These are phyloP conservation scores for Arabis hirsuta DNA, from an alignment of 345 rosid genomes.

Conservation along the genomic window DNA sequence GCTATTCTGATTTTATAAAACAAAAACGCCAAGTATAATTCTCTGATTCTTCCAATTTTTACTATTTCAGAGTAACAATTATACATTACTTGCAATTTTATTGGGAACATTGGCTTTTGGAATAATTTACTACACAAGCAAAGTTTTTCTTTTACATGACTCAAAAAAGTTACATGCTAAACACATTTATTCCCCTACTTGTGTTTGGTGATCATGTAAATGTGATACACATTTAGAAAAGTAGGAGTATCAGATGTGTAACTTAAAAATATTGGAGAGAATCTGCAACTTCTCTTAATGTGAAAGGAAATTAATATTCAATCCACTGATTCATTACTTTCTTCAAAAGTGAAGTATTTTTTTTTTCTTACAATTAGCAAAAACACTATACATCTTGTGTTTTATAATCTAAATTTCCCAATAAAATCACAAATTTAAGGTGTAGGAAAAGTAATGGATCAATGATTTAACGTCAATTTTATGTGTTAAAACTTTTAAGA, in stretches of 20 bases:
- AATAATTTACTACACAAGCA: constrained; percentile 32
- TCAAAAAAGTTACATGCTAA: constrained; percentile 5
- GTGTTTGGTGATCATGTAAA: constrained; percentile 1
- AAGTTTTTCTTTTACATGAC: neutral
- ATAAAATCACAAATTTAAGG: too few species aligned
- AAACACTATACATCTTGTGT: too few species aligned
- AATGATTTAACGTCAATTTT: too few species aligned
- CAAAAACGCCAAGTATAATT: constrained; percentile 32
- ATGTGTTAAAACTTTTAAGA: too few species aligned
- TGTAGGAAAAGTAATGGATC: too few species aligned
- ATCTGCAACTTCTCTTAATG: constrained; percentile 32
- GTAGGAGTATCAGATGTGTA: constrained; percentile 26
- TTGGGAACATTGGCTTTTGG: constrained; percentile 5
- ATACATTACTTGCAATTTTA: neutral
- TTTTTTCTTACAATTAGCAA: too few species aligned
- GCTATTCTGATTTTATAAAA: neutral
- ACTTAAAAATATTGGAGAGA: constrained; percentile 17
- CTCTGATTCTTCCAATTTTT: constrained; percentile 12
- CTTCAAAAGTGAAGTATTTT: constrained; percentile 1
- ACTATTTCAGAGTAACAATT: neutral
- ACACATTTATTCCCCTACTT: constrained; percentile 20
- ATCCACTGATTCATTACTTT: constrained; percentile 8
- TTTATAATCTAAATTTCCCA: too few species aligned
- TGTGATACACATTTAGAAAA: constrained; percentile 15
- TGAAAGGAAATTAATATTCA: constrained; percentile 35